Evolutionary conservation across 768 basidiomycete genomes (phyloP), one percentile per base, ranked within the genome.

Genomic region (Suillus bovinus): DNA sequence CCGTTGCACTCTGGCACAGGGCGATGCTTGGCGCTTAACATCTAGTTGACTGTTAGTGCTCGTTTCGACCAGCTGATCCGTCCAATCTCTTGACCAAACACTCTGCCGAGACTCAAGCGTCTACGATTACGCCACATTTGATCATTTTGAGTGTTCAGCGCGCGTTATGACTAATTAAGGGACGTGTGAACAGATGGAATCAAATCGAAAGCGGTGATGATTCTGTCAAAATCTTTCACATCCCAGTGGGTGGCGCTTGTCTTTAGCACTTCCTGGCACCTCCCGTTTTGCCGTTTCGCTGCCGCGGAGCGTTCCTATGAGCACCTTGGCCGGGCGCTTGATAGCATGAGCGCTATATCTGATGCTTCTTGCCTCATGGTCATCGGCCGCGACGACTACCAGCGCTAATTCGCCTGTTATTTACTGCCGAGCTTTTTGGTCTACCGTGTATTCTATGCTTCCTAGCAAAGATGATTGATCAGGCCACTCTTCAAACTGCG

Each of bases 311-410:
- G 11, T 46, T 22, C 22, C 11, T 46, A 22, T 13, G 47, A 20
- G 17, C 29, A 11, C 29, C 17, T 10, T 29, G 16, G 10, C 1
- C 5, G 4, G 49, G 31, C 50, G 50, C 50, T 52, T 33, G 29
- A 31, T 31, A 52, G 16, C 24, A 5, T 11, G 20, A 9, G 20
- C 29, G 50, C 49, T 27, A 27, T 49, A 4, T 17, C 49, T 29
- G 7, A 52, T 31, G 29, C 29, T 52, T 52, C 20, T 52, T 52
- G 31, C 50, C 50, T 52, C 50, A 52, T 52, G 50, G 50, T 31
- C 14, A 47, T 47, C 17, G 9, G 27, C 14, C 17, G 49, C 27
- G 49, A 29, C 27, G 29, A 50, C 9, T 2, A 17, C 17, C 27
- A 50, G 49, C 49, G 49, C 49, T 50, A 50, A 29, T 9, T 17